Evolutionary conservation across 805 yeast genomes (phyloP).

Genomic region (Kockiozyma suomiensis): DNA sequence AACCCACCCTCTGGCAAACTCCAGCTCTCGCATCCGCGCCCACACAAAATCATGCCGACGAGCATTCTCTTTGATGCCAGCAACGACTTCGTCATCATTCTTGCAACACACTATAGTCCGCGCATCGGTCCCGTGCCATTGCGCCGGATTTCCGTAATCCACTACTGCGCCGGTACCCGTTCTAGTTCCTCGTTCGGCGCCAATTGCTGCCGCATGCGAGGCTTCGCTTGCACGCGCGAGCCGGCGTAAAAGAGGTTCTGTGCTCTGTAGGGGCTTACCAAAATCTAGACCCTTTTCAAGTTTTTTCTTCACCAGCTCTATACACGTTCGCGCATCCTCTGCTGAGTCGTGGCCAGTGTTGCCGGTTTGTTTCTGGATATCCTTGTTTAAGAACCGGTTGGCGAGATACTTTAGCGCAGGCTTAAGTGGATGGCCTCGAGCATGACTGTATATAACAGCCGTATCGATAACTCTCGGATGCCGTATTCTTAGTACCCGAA

Average conservation of each 20-base stretch:
- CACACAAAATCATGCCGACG: constrained; percentile 54
- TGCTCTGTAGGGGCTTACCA: constrained; percentile 51
- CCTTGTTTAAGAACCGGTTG: constrained; percentile 53
- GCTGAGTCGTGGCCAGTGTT: constrained; percentile 75
- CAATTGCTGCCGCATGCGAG: not conserved
- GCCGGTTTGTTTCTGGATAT: constrained; percentile 62
- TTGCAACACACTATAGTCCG: constrained; percentile 49
- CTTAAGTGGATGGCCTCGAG: constrained; percentile 78
- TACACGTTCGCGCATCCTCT: constrained; percentile 81
- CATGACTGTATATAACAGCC: constrained; percentile 68
- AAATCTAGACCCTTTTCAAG: constrained; percentile 64
- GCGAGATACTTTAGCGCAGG: constrained; percentile 79
- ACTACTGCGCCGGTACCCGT: constrained; percentile 40
- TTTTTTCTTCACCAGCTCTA: constrained; percentile 73
- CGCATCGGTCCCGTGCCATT: constrained; percentile 41
- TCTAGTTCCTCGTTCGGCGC: constrained; percentile 16
- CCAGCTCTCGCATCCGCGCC: constrained; percentile 62
- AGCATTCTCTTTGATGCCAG: constrained; percentile 44
- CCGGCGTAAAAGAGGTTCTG: constrained; percentile 34
- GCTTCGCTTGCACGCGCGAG: constrained; percentile 27
- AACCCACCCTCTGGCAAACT: constrained; percentile 47
- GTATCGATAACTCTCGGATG: constrained; percentile 85
- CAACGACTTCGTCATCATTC: constrained; percentile 63
- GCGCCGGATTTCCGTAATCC: constrained; percentile 43
- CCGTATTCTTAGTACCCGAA: constrained; percentile 65